Base-by-base conservation (phyloP, 768 basidiomycete genomes). In the Podaxis rugospora region DNA sequence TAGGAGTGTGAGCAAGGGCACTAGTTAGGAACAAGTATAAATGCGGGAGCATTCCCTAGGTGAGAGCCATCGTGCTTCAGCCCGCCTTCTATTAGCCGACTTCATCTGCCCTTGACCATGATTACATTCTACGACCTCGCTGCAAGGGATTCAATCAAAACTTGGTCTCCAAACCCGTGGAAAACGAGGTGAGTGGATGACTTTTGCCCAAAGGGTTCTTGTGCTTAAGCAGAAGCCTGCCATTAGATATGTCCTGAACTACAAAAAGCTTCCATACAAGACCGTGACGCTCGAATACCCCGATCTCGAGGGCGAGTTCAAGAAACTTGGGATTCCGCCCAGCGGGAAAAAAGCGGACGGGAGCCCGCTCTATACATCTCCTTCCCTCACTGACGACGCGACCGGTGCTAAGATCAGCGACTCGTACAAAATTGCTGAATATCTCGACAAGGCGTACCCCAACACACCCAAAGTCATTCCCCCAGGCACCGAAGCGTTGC, bases 251-350 rank as follows among this genome's bases (percentile, higher is more conserved):
- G 65, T 67, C 37, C 65, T 78, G 54, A 76, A 75, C 60, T 74
- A 69, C 66, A 76, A 75, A 67, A 69, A 67, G 2, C 58, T 75
- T 16, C 64, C 76, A 1, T 80, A 80, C 69, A 76, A 72, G 64
- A 83, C 83, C 3, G 74, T 77, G 49, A 82, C 80, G 78, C 67
- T 85, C 57, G 83, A 84, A 60, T 81, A 75, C 62, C 79, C 79
- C 2, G 80, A 85, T 55, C 79, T 87, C 54, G 76, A 69, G 54
- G 27, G 54, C 0, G 64, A 69, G 50, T 68, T 69, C 66, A 72
- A 72, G 57, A 69, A 76, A 56, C 59, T 78, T 21, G 76, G 77
- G 1, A 75, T 78, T 1, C 57, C 66, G 1, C 74, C 80, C 10
- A 79, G 76, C 0, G 47, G 42, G 14, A 67, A 52, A n/a, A 69